These are phyloP conservation scores for Russula abietina DNA, from an alignment of 768 basidiomycete species.

Conservation along the genomic window DNA sequence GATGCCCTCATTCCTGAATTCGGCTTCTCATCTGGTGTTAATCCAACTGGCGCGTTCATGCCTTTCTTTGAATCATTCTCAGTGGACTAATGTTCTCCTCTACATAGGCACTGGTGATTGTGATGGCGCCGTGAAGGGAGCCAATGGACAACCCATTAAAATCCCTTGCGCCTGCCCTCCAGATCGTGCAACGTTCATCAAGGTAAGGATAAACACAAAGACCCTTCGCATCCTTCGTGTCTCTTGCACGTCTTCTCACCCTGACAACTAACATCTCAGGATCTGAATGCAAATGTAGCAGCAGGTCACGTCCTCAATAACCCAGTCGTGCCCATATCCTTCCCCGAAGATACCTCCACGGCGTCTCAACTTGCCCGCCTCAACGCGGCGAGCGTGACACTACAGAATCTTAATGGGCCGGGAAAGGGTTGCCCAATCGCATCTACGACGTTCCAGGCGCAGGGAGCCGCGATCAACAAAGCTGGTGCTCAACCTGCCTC, in stretches of 20 bases:
- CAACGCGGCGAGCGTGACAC: slow-evolving; percentile 52
- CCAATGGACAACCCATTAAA: slow-evolving; percentile 50
- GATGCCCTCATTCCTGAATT: slow-evolving; percentile 40
- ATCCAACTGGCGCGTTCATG: slow-evolving; percentile 48
- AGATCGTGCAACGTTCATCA: slow-evolving; percentile 44
- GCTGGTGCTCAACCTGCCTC: neutral
- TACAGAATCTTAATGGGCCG: slow-evolving; percentile 66
- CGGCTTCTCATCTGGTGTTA: slow-evolving; percentile 48
- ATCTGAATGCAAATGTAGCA: slow-evolving; percentile 17
- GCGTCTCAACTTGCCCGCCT: slow-evolving; percentile 41
- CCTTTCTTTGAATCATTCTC: neutral
- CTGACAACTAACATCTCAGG: slow-evolving; percentile 20
- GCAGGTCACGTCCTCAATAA: slow-evolving; percentile 18
- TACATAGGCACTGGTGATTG: slow-evolving; percentile 58
- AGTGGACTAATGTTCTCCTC: neutral
- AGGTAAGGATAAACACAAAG: slow-evolving; percentile 31
- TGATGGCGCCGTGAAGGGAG: slow-evolving; percentile 54
- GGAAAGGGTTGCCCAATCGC: slow-evolving; percentile 62
- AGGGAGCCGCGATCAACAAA: slow-evolving; percentile 24
- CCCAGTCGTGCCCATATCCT: slow-evolving; percentile 30
- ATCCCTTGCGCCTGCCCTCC: slow-evolving; percentile 66
- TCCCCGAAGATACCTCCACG: slow-evolving; percentile 40
- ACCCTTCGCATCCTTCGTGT: neutral
- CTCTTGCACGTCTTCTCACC: neutral
- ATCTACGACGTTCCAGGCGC: slow-evolving; percentile 52